Percentiles rank a stretch among this genome's conserved stretches.
phyloP scores from a whole-genome alignment of 352 stramenopile genomes.

The Pilasporangium apinafurcum region DNA sequence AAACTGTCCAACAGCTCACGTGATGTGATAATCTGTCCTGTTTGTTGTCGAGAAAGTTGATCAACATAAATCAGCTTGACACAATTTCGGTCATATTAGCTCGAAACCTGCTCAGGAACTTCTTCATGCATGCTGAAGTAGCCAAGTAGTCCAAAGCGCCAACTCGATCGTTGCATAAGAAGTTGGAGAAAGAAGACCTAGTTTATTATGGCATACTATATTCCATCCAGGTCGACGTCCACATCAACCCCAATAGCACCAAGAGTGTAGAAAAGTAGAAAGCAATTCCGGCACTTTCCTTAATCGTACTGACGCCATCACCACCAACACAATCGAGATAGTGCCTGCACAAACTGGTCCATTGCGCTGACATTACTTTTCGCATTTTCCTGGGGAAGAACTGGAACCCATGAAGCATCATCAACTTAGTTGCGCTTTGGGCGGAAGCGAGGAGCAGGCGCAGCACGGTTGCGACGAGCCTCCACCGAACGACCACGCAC shows the following conservation, averaged over 20 bases:
- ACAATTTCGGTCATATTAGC: no score
- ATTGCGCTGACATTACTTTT: background rate
- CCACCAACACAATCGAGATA: no score
- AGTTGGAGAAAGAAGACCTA: constrained; percentile 3
- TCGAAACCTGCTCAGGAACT: no score
- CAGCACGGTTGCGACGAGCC: constrained; percentile 91
- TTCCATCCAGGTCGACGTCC: background rate
- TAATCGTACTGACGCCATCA: no score
- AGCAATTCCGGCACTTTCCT: background rate
- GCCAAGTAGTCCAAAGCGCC: no score
- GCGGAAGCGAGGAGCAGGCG: constrained; percentile 83
- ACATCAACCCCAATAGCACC: background rate
- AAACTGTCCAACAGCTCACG: no score
- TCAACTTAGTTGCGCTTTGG: constrained; percentile 58
- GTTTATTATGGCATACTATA: constrained; percentile 4
- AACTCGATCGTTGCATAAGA: no score
- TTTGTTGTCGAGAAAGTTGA: no score
- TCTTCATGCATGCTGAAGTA: no score
- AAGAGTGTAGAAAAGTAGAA: background rate
- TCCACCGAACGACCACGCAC: constrained; percentile 95
- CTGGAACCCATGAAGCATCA: background rate
- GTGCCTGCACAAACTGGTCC: no score
- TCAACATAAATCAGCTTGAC: no score
- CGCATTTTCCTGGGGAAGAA: background rate
- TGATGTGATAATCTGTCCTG: no score